Evolutionary conservation across 352 stramenopile species (phyloP).

Genomic region (Globisporangium viniferum): DNA sequence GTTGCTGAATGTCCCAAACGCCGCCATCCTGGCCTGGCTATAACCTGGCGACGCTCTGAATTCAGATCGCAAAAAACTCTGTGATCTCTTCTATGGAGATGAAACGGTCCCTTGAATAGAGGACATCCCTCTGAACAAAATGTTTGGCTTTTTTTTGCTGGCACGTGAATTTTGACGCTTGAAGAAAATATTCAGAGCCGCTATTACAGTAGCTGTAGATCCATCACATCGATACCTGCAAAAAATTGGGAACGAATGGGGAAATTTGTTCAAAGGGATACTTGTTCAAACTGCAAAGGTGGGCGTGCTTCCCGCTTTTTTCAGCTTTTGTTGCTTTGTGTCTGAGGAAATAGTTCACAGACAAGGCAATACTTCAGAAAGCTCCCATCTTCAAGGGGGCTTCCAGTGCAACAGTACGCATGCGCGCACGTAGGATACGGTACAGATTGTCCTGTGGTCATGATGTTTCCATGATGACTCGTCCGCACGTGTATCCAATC

Average conservation of each 20-base stretch:
- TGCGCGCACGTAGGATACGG: not conserved
- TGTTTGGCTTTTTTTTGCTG: not conserved
- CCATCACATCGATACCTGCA: not conserved
- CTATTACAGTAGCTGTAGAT: not conserved
- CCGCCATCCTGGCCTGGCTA: not conserved
- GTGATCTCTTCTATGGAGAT: not conserved
- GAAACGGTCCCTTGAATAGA: not conserved
- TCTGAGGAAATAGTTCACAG: too few relatives aligned
- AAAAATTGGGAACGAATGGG: not conserved
- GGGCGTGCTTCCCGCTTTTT: not conserved
- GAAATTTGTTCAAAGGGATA: not conserved
- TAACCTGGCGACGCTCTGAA: not conserved
- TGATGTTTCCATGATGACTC: too few relatives aligned
- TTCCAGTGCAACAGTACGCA: conserved; percentile 1
- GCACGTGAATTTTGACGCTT: too few relatives aligned
- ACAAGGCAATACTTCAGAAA: not conserved
- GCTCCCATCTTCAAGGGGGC: not conserved
- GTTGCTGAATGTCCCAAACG: conserved; percentile 10
- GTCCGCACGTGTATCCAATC: too few relatives aligned
- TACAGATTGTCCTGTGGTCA: not conserved
- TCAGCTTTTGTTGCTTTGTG: too few relatives aligned
- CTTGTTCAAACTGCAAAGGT: not conserved
- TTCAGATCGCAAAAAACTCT: not conserved
- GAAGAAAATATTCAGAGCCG: too few relatives aligned
- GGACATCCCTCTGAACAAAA: not conserved